A percentile compares a stretch with the other conserved stretches of the same genome.
phyloP scores from a whole-genome alignment of 1,284 basidiomycete genomes.

The Ceratobasidium sp. region DNA sequence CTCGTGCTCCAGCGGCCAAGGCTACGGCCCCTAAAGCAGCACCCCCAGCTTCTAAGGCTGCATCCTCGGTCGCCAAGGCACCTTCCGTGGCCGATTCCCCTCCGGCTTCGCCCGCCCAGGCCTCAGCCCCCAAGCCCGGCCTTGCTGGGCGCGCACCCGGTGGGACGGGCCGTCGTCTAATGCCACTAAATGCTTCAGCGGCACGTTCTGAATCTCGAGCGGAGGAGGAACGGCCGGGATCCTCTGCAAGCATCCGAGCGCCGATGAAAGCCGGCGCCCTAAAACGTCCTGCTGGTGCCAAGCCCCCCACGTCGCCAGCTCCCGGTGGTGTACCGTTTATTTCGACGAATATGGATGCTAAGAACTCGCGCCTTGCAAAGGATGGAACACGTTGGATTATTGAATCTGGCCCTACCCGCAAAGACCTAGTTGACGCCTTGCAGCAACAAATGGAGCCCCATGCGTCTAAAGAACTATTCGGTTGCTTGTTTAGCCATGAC shows the following conservation, averaged over 20 bases:
- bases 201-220: constrained; percentile 51
- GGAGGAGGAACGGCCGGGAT: constrained; percentile 48
- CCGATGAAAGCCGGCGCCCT: constrained; percentile 54
- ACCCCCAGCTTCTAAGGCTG: constrained; percentile 55
- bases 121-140: constrained; percentile 45
- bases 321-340: constrained; percentile 69
- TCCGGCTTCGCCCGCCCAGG: constrained; percentile 46
- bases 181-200: constrained; percentile 45
- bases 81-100: constrained; percentile 66
- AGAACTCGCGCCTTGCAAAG: constrained; percentile 78
- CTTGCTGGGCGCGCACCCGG: constrained; percentile 45
- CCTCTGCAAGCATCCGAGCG: constrained; percentile 44
- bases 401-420: constrained; percentile 82
- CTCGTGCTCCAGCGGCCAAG: constrained; percentile 52
- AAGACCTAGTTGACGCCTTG: constrained; percentile 89
- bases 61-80: constrained; percentile 62
- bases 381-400: constrained; percentile 87
- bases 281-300: constrained; percentile 63
- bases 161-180: constrained; percentile 45
- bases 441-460: constrained; percentile 93
- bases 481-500: constrained; percentile 92
- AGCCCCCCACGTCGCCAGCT: constrained; percentile 53
- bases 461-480: constrained; percentile 80
- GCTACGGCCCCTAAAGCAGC: constrained; percentile 53
- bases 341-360: constrained; percentile 78